Conservation (phyloP, 768 basidiomycete genomes). For the Rhizopogon vesiculosus region DNA sequence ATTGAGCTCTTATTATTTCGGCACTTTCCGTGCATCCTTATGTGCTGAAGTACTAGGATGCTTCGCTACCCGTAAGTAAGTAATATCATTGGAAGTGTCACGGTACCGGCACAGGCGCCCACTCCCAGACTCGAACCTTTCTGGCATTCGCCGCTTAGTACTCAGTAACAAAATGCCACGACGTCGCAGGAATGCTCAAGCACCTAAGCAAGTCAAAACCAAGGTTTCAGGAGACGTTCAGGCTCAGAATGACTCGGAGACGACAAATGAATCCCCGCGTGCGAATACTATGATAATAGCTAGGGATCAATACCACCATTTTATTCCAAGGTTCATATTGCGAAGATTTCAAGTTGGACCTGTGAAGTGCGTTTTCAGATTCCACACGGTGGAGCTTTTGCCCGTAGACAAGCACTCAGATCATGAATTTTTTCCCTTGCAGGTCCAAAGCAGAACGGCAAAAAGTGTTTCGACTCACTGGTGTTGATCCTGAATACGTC, state of each 20-base stretch:
- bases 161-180: background rate
- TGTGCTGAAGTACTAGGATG: no score
- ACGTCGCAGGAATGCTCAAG: background rate
- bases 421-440: background rate
- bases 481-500: slow-evolving; percentile 5
- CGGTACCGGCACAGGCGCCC: no score
- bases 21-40: no score
- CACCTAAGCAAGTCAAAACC: background rate
- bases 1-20: no score
- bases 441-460: slow-evolving; percentile 8
- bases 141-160: background rate
- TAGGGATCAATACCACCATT: slow-evolving; percentile 6
- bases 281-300: no score
- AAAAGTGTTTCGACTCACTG: slow-evolving; percentile 2
- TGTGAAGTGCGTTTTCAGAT: background rate
- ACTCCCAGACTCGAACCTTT: no score
- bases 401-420: background rate
- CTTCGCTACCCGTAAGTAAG: no score
- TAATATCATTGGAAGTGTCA: no score
- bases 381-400: no score
- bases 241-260: background rate
- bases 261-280: background rate
- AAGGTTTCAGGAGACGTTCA: background rate
- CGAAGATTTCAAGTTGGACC: slow-evolving; percentile 3
- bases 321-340: slow-evolving; percentile 9